Evolutionary conservation across 2,329 filamentous ascomycete species (phyloP), one percentile per base, ranked within the genome.

Genomic region (Dactylellina cionopaga): DNA sequence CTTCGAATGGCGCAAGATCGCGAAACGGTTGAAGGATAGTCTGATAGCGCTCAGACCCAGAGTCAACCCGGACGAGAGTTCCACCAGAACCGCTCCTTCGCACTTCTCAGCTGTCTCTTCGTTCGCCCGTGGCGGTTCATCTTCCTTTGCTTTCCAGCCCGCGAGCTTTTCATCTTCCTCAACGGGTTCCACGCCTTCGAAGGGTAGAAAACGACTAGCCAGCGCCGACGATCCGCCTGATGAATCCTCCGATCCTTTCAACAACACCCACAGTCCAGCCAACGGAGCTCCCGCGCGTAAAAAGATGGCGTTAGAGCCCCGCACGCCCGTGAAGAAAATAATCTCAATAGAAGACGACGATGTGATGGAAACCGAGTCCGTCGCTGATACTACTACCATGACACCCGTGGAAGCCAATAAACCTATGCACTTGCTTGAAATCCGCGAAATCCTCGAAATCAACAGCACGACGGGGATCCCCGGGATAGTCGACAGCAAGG

Each of bases 371-470:
- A 60, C 69, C 1, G 62, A 74, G 10, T 66, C 55, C 17, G 25
- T 52, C 29, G 22, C 54, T 22, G 63, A 63, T 5, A 10, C 19
- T 10, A 17, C 43, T 2, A 15, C 37, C 7, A n/a, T n/a, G n/a
- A n/a, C n/a, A n/a, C n/a, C n/a, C n/a, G n/a, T n/a, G 58, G 55
- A 22, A 27, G 25, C 22, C 52, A 39, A 9, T 74, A 74, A 74
- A 43, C 46, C 63, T 1, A 74, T 74, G 62, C 69, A 74, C 22
- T 68, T 77, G 2, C 69, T 49, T 2, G 75, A 76, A 15, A 70
- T 77, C 13, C 72, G 74, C 6, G 65, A 76, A 19, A 75, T 77
- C 9, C 74, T 77, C 5, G 75, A 77, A 13, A 49, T 68, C 29
- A 74, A 74, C 11, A 62, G 65, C 2, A 75, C 70, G 31, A 70